Conservation (phyloP, 768 basidiomycete species). For the Pholiota molesta region DNA sequence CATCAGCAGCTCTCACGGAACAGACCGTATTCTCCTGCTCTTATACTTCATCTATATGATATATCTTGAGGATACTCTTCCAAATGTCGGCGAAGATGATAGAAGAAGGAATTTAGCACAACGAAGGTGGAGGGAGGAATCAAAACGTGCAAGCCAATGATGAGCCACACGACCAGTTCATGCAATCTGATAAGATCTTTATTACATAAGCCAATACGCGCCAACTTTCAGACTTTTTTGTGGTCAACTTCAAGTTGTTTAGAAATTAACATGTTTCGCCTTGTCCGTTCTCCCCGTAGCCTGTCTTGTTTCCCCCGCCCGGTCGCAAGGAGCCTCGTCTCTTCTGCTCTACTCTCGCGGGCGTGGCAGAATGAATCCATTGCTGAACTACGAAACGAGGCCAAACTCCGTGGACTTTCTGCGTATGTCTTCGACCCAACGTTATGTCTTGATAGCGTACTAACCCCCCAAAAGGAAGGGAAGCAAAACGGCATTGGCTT, state of each 20-base stretch:
- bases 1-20: too few relatives aligned
- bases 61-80: too few relatives aligned
- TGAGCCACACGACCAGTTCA: too few relatives aligned
- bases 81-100: too few relatives aligned
- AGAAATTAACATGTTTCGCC: slow-evolving; percentile 25
- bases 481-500: slow-evolving; percentile 57
- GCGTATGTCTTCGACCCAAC: slow-evolving; percentile 39
- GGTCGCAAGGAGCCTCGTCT: slow-evolving; percentile 38
- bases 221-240: background rate
- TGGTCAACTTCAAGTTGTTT: background rate
- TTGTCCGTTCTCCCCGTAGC: slow-evolving; percentile 21
- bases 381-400: slow-evolving; percentile 53
- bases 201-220: background rate
- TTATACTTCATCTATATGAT: too few relatives aligned
- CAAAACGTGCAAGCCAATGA: too few relatives aligned
- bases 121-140: too few relatives aligned
- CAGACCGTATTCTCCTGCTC: too few relatives aligned
- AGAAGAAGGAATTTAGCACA: too few relatives aligned
- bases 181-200: slow-evolving; percentile 49
- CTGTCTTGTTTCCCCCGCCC: slow-evolving; percentile 12
- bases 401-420: slow-evolving; percentile 57
- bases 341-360: slow-evolving; percentile 57
- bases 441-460: slow-evolving; percentile 10
- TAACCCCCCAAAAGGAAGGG: slow-evolving; percentile 46
- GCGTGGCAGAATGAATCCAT: slow-evolving; percentile 58